Percentiles rank a stretch among this genome's conserved stretches.
phyloP scores from a whole-genome alignment of 192 early-diverging fungal species.

The Coemansia nantahalensis region DNA sequence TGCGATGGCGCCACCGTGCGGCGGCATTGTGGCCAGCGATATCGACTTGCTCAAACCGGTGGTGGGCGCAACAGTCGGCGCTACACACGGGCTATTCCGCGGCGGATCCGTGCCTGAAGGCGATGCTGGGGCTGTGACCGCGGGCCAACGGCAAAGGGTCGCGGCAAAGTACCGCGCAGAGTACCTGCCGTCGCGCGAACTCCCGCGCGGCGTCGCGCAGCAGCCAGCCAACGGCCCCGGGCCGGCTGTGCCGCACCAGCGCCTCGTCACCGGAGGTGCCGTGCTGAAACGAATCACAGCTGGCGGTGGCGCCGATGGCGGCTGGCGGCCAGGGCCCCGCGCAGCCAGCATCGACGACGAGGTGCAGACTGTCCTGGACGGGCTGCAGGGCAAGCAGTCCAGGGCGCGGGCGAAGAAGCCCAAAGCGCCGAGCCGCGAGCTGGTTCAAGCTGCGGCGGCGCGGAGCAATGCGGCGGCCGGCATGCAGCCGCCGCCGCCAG shows the following conservation, averaged over 20 bases:
- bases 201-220: conserved; percentile 18
- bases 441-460: conserved; percentile 23
- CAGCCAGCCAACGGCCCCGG: not conserved
- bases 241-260: not conserved
- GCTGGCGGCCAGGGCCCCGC: not conserved
- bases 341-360: conserved; percentile 25
- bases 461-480: conserved; percentile 3
- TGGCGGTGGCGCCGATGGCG: not conserved
- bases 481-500: conserved; percentile 15
- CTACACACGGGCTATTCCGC: conserved; percentile 27
- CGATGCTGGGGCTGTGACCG: not conserved
- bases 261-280: too few relatives aligned
- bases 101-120: conserved; percentile 6
- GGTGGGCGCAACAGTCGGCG: not conserved
- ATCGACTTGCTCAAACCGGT: conserved; percentile 1
- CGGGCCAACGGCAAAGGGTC: conserved; percentile 9
- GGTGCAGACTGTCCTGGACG: conserved; percentile 40
- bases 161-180: conserved; percentile 41
- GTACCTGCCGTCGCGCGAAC: conserved; percentile 32
- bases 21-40: too few relatives aligned
- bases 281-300: conserved; percentile 14
- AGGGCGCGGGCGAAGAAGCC: conserved; percentile 24
- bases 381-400: conserved; percentile 24
- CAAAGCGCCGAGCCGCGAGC: conserved; percentile 31
- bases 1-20: too few relatives aligned